Base-by-base conservation (phyloP, 192 early-diverging fungal species). In the Mortierella hygrophila region DNA sequence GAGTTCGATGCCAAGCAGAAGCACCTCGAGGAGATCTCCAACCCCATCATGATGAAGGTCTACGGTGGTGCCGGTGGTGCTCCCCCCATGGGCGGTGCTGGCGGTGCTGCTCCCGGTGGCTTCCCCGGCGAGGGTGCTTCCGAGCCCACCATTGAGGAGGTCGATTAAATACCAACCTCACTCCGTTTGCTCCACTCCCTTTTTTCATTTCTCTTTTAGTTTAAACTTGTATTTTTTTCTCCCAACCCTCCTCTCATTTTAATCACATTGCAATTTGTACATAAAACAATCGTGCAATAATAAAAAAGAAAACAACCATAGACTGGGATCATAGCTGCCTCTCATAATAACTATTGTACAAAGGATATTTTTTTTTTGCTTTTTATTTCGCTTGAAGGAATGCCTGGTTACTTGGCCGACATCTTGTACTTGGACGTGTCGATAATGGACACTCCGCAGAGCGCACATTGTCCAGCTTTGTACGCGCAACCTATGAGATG, bases 11-110 rank as follows among this genome's bases (percentile, higher is more conserved):
- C 92, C 87, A 93, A 93, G 88, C 96, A 97, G 92, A 99, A 98
- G 95, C 94, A 97, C 82, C 93, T 99, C 72, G 97, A 99, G 92
- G 92, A 92, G 83, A 81, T 96, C 77, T 97, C 97, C 83, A 97
- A 98, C 94, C 97, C 98, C 82, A 98, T 99, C 94, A 99, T 99
- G 96, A 94, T 91, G 89, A 97, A 96, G 92, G 88, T 99, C 88
- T 99, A 99, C 92, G 93, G 95, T 88, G 91, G 87, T 77, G 93
- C 88, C 65, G 96, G 93, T 73, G 97, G 91, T 90, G 89, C 83
- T 86, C 90, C 90, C 77, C 89, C 92, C 65, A 88, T 91, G 75
- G 93, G 92, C 72, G 94, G 89, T 82, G 88, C 94, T 81, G 93
- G 93, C 75, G 94, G 93, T 82, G 95, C 92, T 74, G 92, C 94